Percentiles rank a stretch among this genome's conserved stretches.
phyloP scores from a whole-genome alignment of 2,329 filamentous ascomycete species.

The Penicillium sp. region DNA sequence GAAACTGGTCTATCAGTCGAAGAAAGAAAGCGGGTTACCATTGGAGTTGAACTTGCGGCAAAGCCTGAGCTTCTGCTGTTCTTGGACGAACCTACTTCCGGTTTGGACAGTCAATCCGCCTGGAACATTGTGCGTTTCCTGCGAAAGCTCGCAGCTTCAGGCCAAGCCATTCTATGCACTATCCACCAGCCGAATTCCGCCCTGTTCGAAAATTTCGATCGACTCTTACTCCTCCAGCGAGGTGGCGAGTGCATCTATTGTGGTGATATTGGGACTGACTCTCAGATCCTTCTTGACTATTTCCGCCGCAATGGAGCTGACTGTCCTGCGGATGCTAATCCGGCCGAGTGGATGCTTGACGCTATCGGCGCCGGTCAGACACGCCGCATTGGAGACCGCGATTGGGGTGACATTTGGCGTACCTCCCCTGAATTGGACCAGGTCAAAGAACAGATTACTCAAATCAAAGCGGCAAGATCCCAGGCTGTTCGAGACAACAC shows the following conservation, averaged over 20 bases:
- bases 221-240: slow-evolving; percentile 56
- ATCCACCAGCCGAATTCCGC: slow-evolving; percentile 62
- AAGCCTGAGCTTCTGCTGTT: slow-evolving; percentile 61
- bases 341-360: slow-evolving; percentile 53
- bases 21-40: slow-evolving; percentile 45
- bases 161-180: slow-evolving; percentile 62
- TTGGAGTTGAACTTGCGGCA: slow-evolving; percentile 41
- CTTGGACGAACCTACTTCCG: slow-evolving; percentile 63
- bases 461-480: slow-evolving; percentile 65
- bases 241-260: slow-evolving; percentile 59
- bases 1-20: slow-evolving; percentile 62
- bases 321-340: slow-evolving; percentile 54
- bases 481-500: slow-evolving; percentile 44
- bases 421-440: slow-evolving; percentile 70
- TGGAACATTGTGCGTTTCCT: slow-evolving; percentile 63
- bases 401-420: slow-evolving; percentile 80
- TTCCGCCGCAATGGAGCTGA: slow-evolving; percentile 55
- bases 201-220: slow-evolving; percentile 61
- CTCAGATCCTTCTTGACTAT: slow-evolving; percentile 52
- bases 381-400: slow-evolving; percentile 70
- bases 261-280: slow-evolving; percentile 56
- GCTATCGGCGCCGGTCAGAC: slow-evolving; percentile 75
- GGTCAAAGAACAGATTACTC: slow-evolving; percentile 66
- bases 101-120: slow-evolving; percentile 60
- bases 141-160: slow-evolving; percentile 59